These are phyloP conservation scores for Tilletiopsis washingtonensis DNA, from an alignment of 1,284 basidiomycete genomes.

Conservation along the genomic window DNA sequence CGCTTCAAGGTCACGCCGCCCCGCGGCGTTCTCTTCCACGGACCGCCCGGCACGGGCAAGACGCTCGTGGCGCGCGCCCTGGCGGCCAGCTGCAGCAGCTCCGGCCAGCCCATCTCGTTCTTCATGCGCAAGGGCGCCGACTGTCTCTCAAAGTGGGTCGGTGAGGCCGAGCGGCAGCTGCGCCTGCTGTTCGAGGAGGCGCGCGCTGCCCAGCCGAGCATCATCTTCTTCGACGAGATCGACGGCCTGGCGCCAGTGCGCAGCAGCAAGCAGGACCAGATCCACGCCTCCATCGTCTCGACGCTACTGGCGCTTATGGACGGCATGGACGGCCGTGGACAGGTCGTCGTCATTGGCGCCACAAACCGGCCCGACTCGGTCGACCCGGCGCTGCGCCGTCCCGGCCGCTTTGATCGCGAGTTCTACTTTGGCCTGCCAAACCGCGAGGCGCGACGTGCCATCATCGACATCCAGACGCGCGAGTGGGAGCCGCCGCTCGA, in stretches of 20 bases:
- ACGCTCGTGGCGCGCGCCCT: slow-evolving; percentile 67
- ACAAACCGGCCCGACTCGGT: slow-evolving; percentile 96
- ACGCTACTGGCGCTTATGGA: slow-evolving; percentile 97
- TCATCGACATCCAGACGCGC: slow-evolving; percentile 82
- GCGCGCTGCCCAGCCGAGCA: slow-evolving; percentile 80
- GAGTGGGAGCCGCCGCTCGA: slow-evolving; percentile 80
- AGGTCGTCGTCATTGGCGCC: slow-evolving; percentile 96
- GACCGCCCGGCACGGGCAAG: slow-evolving; percentile 46
- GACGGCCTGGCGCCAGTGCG: slow-evolving; percentile 96
- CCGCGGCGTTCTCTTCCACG: slow-evolving; percentile 84
- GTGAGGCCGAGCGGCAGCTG: slow-evolving; percentile 93
- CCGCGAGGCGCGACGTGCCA: slow-evolving; percentile 74
- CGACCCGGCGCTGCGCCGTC: slow-evolving; percentile 86
- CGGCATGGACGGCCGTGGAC: slow-evolving; percentile 92
- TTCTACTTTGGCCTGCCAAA: slow-evolving; percentile 95
- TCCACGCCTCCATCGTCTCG: slow-evolving; percentile 93
- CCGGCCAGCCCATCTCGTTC: slow-evolving; percentile 87
- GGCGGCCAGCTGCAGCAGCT: slow-evolving; percentile 82
- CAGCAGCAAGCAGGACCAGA: slow-evolving; percentile 96
- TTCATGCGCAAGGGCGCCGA: slow-evolving; percentile 99
- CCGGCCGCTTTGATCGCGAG: slow-evolving; percentile 93
- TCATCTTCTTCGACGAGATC: slow-evolving; percentile 97
- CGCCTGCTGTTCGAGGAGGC: slow-evolving; percentile 95
- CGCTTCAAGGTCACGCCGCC: slow-evolving; percentile 90
- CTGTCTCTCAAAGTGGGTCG: slow-evolving; percentile 97